These are phyloP conservation scores for Conoideocrella luteorostrata DNA, from an alignment of 2,329 filamentous ascomycete species.

Conservation along the genomic window DNA sequence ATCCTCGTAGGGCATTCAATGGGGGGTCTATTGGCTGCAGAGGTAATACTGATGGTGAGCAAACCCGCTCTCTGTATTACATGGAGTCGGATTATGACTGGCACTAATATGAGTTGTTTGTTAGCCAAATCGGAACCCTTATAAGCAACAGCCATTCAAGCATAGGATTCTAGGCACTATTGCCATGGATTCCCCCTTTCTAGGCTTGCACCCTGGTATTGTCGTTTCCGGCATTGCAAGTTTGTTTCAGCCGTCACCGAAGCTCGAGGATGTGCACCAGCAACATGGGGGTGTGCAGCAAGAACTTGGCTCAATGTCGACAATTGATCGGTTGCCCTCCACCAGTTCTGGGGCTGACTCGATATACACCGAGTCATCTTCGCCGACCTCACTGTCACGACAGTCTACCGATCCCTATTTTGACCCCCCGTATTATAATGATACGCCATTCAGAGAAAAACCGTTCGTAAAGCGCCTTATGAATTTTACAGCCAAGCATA, in stretches of 20 bases:
- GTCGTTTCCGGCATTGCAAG: conserved; percentile 75
- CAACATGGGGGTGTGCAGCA: not conserved
- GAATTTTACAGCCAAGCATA: conserved; percentile 79
- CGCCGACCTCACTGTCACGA: conserved; percentile 4
- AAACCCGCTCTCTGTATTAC: too few relatives aligned
- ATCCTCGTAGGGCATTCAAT: conserved; percentile 84
- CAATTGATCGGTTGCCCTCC: conserved; percentile 12
- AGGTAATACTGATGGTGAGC: conserved; percentile 61
- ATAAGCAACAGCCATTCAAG: conserved; percentile 42
- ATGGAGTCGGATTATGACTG: too few relatives aligned
- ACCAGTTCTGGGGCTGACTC: conserved; percentile 10
- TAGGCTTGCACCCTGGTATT: conserved; percentile 85
- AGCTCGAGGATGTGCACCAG: conserved; percentile 8
- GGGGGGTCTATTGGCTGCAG: conserved; percentile 76
- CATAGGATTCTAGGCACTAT: conserved; percentile 76
- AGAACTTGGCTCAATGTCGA: conserved; percentile 11
- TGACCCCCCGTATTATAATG: conserved; percentile 71
- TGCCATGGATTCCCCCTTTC: conserved; percentile 78
- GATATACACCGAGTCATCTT: not conserved
- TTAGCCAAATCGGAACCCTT: conserved; percentile 28
- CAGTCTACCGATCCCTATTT: conserved; percentile 54
- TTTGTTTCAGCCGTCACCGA: conserved; percentile 53
- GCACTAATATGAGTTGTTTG: not conserved
- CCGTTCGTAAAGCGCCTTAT: conserved; percentile 61
- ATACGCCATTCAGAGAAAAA: conserved; percentile 61